These are phyloP conservation scores for Xanthoceras sorbifolium DNA, from an alignment of 345 rosid species.

Conservation along the genomic window DNA sequence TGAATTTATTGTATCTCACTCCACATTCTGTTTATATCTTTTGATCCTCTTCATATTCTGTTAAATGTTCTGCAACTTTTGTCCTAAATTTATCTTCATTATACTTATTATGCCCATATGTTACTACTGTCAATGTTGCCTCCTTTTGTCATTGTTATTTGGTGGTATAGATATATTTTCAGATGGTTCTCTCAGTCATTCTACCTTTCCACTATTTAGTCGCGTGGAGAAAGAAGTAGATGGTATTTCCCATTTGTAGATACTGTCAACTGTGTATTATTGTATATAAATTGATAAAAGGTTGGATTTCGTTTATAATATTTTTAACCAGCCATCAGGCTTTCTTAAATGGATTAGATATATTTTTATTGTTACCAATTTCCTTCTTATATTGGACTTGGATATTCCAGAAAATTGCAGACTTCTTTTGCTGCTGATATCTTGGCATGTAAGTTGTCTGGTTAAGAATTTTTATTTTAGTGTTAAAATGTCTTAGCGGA, in stretches of 20 bases:
- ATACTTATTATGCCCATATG: not conserved
- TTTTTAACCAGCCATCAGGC: conserved; percentile 1
- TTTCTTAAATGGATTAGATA: conserved; percentile 16
- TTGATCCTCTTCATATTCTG: not conserved
- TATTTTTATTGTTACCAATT: conserved; percentile 12
- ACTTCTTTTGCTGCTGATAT: conserved; percentile 25
- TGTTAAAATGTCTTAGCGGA: conserved; percentile 20
- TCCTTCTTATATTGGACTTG: conserved; percentile 25
- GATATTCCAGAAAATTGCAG: conserved; percentile 35
- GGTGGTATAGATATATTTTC: not conserved
- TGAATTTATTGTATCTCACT: not conserved
- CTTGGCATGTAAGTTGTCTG: conserved; percentile 24
- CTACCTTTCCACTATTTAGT: not conserved
- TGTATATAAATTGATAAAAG: not conserved
- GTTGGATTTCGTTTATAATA: conserved; percentile 15
- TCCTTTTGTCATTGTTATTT: not conserved
- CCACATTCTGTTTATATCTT: not conserved
- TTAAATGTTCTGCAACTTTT: not conserved
- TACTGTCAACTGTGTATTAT: not conserved
- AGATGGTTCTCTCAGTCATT: not conserved
- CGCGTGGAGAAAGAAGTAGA: not conserved
- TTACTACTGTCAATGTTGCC: not conserved
- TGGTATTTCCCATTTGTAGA: not conserved
- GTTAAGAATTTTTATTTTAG: conserved; percentile 20
- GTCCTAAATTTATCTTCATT: not conserved